Percentiles rank a stretch among this genome's conserved stretches.
Conservation (phyloP, 768 basidiomycete genomes). For the Tricholoma flavovirens region DNA sequence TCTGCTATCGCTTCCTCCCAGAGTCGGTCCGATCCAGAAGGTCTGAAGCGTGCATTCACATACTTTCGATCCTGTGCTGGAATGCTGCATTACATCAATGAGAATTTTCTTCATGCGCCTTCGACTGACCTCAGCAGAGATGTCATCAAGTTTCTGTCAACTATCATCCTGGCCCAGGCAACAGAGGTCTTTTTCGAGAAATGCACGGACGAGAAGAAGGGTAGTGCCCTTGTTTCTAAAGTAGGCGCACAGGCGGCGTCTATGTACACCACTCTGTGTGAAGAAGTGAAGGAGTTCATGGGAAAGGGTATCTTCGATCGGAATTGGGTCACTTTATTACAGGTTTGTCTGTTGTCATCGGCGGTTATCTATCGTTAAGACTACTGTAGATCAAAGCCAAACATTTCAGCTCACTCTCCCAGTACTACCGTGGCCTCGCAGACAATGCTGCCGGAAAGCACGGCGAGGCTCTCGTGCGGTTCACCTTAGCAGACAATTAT, state of each 20-base stretch:
- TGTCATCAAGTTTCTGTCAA: slow-evolving; percentile 87
- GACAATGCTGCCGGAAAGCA: slow-evolving; percentile 75
- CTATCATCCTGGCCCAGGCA: slow-evolving; percentile 87
- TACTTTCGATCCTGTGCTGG: slow-evolving; percentile 88
- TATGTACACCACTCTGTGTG: slow-evolving; percentile 77
- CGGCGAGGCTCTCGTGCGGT: slow-evolving; percentile 80
- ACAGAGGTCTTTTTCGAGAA: slow-evolving; percentile 97
- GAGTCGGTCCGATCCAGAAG: slow-evolving; percentile 84
- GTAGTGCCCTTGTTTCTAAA: slow-evolving; percentile 69
- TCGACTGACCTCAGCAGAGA: slow-evolving; percentile 92
- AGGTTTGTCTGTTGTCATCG: slow-evolving; percentile 38
- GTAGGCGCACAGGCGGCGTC: slow-evolving; percentile 76
- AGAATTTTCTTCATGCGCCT: slow-evolving; percentile 97
- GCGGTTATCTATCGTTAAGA: neutral
- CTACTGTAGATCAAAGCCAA: slow-evolving; percentile 77
- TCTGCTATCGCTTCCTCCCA: slow-evolving; percentile 86
- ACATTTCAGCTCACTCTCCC: slow-evolving; percentile 78
- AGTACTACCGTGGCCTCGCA: slow-evolving; percentile 80
- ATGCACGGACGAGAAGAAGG: slow-evolving; percentile 89
- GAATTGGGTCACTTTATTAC: slow-evolving; percentile 86
- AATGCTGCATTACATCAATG: slow-evolving; percentile 98
- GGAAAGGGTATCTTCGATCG: slow-evolving; percentile 94
- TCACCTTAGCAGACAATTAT: slow-evolving; percentile 66
- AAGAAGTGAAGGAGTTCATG: slow-evolving; percentile 95
- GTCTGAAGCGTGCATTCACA: slow-evolving; percentile 88